Evolutionary conservation across 2,329 filamentous ascomycete genomes (phyloP), one percentile per base, ranked within the genome.

Genomic region (Fusarium lyarnte): DNA sequence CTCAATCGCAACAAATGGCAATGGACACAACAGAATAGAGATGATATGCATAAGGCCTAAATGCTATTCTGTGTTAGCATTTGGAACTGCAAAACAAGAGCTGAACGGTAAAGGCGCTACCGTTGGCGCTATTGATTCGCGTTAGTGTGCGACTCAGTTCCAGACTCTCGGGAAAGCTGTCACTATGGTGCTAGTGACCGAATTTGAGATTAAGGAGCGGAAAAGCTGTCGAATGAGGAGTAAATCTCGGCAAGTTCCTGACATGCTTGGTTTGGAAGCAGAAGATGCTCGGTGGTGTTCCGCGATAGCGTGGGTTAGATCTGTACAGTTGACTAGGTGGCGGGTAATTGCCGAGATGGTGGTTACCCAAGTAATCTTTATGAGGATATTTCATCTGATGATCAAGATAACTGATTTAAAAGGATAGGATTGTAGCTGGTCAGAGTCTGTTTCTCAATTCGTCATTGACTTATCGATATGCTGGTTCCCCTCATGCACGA

Each of bases 101-200:
- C 45, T 8, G 2, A 23, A 23, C 23, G 8, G 3, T 49, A 13
- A 19, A 33, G 14, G 19, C 29, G 21, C 64, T 67, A 62, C 54
- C 16, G 36, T 67, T 62, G 41, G 4, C 64, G 23, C 63, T 67
- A 67, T 67, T 16, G 25, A 51, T 38, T 49, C 36, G n/a, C 39
- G 17, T 25, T 17, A 29, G 42, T 33, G 52, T 62, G 16, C 53
- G 53, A 67, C 36, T 43, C 8, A 8, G 41, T 39, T 67, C 64
- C 16, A 67, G 64, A 61, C 63, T 58, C 41, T 23, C 9, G 17
- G 19, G 17, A 38, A 19, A 53, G 11, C 13, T 61, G 39, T 53
- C 41, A 54, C 23, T 8, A 8, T 12, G 17, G 14, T 46, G 27
- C 63, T 61, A 67, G 47, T 31, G n/a, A 43, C 5, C 8, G 3